Evolutionary conservation across 495 filamentous ascomycete species (phyloP).

Genomic region (Tuber brumale): DNA sequence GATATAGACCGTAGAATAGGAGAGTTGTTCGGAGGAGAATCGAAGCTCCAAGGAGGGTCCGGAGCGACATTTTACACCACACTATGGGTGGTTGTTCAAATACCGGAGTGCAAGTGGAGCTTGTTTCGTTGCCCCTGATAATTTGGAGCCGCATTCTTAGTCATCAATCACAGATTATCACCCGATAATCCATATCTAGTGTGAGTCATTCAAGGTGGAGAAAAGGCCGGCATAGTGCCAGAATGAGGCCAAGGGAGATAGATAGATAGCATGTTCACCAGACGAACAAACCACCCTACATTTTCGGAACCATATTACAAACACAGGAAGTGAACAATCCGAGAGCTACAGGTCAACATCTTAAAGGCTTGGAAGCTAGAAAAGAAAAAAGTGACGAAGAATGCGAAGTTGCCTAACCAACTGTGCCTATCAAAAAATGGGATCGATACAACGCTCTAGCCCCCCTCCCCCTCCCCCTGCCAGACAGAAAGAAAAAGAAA

Average conservation of each 20-base stretch:
- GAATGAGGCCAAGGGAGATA: neutral
- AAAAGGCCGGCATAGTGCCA: neutral
- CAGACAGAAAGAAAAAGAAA: neutral
- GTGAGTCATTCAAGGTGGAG: neutral
- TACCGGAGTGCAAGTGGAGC: neutral
- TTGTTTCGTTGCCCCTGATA: neutral
- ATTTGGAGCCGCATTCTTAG: neutral
- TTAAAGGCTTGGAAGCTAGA: neutral
- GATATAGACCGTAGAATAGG: conserved; percentile 78
- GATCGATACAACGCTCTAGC: neutral
- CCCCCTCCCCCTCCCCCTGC: neutral
- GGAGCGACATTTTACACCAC: conserved; percentile 31
- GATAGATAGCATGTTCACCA: neutral
- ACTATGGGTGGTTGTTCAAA: neutral
- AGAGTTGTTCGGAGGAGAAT: conserved; percentile 61
- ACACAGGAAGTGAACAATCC: neutral
- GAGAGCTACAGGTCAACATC: neutral
- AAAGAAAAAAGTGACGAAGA: neutral
- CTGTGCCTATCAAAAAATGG: neutral
- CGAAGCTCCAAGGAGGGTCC: conserved; percentile 60
- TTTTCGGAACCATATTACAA: neutral
- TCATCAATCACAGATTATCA: neutral
- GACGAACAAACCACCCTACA: neutral
- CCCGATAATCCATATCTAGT: neutral
- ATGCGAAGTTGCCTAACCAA: neutral